Base-by-base conservation (phyloP, 345 rosid species). In the Balakata baccata region DNA sequence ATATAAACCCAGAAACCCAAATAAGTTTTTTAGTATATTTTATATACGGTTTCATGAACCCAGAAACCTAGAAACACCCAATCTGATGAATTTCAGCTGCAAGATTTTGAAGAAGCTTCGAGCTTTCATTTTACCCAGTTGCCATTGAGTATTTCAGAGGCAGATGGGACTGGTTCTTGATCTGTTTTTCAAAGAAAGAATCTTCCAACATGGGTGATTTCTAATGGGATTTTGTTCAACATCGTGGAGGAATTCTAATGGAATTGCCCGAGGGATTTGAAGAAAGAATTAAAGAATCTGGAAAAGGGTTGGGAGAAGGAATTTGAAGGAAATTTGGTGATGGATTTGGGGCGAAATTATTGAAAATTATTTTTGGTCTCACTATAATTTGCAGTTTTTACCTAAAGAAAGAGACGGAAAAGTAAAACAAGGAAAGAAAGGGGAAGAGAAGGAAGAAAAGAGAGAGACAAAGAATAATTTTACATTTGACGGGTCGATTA, bases 191-290 rank as follows among this genome's bases (percentile, higher is more conserved):
- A 82, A 75, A 52, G 51, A 4, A 49, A 74, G 66, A 86, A 82
- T 51, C 65, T 87, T 0, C 66, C 85, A 0, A 81, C 71, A 8
- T 92, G 93, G 90, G 57, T 7, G 16, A 78, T 83, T 71, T 79
- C 88, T 45, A 79, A 83, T 57, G 92, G 88, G 52, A 63, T 92
- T 74, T 67, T 90, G 77, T 70, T 92, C 71, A 92, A 90, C 79
- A 85, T 93, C 4, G 89, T 83, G 63, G 85, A 77, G 61, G 90
- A 90, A 69, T 47, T 90, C 43, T 82, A 83, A 71, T 89, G 86
- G 79, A n/a, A n/a, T 43, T 92, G 52, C 97, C 93, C 0, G 59
- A 81, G 49, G 91, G 90, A 0, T 91, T 88, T 59, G 86, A 81
- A 64, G 78, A 81, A 57, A 81, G 87, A 73, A 68, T 81, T 43